These are phyloP conservation scores for Candida andamanensis DNA, from an alignment of 805 yeast genomes.

Conservation along the genomic window DNA sequence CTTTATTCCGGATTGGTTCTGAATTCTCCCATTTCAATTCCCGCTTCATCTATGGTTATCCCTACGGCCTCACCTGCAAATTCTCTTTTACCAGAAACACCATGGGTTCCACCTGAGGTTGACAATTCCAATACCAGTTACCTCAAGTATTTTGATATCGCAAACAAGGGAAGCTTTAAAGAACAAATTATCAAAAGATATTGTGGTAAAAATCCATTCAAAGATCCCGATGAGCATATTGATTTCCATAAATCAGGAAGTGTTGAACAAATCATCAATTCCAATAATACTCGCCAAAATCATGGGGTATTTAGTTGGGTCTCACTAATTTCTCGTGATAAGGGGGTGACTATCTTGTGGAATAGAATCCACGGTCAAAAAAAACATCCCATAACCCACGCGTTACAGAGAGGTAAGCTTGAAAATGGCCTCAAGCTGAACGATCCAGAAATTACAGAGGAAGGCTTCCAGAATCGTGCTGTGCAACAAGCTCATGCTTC, in stretches of 20 bases:
- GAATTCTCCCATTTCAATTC: background rate
- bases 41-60: background rate
- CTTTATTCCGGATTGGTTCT: background rate
- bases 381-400: background rate
- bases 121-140: background rate
- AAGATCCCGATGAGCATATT: constrained; percentile 27
- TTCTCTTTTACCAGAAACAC: no score
- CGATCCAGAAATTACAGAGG: background rate
- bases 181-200: no score
- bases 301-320: constrained; percentile 53
- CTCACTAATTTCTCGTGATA: constrained; percentile 45
- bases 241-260: no score
- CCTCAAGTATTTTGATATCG: background rate
- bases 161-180: background rate
- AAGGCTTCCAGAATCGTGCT: no score
- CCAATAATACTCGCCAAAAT: constrained; percentile 37
- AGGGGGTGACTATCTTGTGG: constrained; percentile 8
- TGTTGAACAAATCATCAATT: constrained; percentile 37
- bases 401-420: background rate
- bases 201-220: constrained; percentile 20
- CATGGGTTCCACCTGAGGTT: background rate
- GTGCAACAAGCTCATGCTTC: no score
- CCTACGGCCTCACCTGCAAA: no score
- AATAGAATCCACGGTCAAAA: background rate
- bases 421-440: background rate